Base-by-base conservation (phyloP, 2,329 filamentous ascomycete genomes). In the Curvularia eragrostidis region DNA sequence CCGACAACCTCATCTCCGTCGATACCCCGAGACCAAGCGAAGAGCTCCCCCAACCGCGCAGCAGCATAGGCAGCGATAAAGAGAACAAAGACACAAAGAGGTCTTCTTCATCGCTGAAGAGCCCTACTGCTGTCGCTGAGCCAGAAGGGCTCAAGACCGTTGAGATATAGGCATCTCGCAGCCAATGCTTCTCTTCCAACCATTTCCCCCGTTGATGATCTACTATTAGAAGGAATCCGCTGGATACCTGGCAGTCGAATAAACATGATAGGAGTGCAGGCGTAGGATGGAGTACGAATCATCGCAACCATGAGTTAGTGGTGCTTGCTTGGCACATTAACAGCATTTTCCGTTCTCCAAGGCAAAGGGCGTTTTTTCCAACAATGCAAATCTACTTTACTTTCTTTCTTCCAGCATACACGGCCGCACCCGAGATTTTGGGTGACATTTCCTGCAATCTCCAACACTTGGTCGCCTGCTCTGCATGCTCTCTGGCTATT, bases 71-170 rank as follows among this genome's bases (percentile, higher is more conserved):
- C 43, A 78, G 73, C 61, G 75, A 77, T 65, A 75, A 77, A 60
- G 73, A 76, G 58, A 77, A 75, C 58, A 62, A 59, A 36, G 67
- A 73, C 49, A 56, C 67, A 48, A 59, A 61, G 58, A 36, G 58
- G 10, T 65, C 65, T 46, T 58, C 65, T 43, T 55, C 57, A 7
- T 67, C 69, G n/a, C 43, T 72, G 18, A 76, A 75, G 63, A 74
- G 66, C 52, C 63, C 68, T 3, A 62, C 66, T 34, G 38, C 49
- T 7, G 28, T 38, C 23, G 49, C 64, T 9, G 72, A 76, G 24
- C 52, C 68, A 52, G 69, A 64, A 42, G 80, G 81, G 61, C 78
- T 82, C 73, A 82, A 81, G 73, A 81, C 79, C 13, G 79, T 82
- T 47, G 79, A 81, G 68, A 82, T 82, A 73, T 78, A 76, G 62